Evolutionary conservation across 2,329 filamentous ascomycete species (phyloP).

Genomic region (Colletotrichum sp.): DNA sequence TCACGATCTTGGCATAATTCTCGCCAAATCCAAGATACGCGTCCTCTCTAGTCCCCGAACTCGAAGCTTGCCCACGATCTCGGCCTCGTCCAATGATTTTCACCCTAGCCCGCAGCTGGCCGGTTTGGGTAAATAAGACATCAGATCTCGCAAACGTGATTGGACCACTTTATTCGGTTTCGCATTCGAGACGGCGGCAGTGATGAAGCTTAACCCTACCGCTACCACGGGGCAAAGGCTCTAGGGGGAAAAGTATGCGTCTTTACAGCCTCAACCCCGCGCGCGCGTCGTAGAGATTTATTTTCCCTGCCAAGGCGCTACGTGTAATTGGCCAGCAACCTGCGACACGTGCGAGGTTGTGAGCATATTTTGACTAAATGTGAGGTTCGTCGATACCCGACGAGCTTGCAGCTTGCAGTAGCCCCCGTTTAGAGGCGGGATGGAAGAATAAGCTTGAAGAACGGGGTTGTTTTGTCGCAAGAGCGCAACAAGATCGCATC

Average conservation of each 20-base stretch:
- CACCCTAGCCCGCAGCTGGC: neutral
- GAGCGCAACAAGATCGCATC: neutral
- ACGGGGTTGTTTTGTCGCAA: neutral
- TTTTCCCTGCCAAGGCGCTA: neutral
- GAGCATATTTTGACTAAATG: neutral
- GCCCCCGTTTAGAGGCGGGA: neutral
- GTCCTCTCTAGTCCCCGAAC: neutral
- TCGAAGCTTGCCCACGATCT: neutral
- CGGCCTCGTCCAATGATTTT: neutral
- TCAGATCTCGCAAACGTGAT: neutral
- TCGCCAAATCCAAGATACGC: neutral
- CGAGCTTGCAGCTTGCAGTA: neutral
- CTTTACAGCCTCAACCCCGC: neutral
- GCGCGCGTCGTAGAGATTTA: neutral
- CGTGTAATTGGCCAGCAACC: neutral
- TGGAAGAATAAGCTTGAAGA: neutral
- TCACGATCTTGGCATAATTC: neutral
- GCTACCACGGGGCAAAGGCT: neutral
- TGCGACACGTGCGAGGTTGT: neutral
- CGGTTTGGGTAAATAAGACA: neutral
- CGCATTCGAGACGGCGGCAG: neutral
- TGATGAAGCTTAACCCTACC: neutral
- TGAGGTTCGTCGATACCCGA: neutral
- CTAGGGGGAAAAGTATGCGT: neutral
- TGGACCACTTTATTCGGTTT: neutral